A percentile compares a stretch with the other conserved stretches of the same genome.
Evolutionary conservation across 805 yeast genomes (phyloP).

Genomic region (Brettanomyces nanus): DNA sequence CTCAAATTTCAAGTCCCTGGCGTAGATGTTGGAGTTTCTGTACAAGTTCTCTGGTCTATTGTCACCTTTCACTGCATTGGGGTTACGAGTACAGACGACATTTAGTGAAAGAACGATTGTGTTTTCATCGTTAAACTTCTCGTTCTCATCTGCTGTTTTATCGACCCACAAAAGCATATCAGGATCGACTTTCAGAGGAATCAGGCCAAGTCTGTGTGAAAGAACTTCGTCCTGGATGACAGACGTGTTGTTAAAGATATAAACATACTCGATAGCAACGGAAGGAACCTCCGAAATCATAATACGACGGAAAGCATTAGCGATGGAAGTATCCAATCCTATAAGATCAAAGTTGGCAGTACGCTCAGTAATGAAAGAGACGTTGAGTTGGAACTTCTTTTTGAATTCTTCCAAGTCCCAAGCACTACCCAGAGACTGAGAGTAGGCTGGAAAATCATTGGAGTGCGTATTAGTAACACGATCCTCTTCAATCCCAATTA

Average conservation of each 20-base stretch:
- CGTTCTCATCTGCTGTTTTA: constrained; percentile 50
- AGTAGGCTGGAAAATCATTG: constrained; percentile 89
- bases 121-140: constrained; percentile 76
- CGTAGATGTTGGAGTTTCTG: constrained; percentile 80
- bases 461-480: constrained; percentile 85
- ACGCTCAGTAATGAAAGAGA: constrained; percentile 58
- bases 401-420: constrained; percentile 85
- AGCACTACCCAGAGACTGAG: constrained; percentile 48
- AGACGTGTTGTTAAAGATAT: constrained; percentile 87
- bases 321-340: constrained; percentile 83
- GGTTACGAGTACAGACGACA: constrained; percentile 77
- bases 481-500: constrained; percentile 83
- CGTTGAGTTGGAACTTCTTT: constrained; percentile 53
- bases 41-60: constrained; percentile 80
- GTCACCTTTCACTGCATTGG: constrained; percentile 68
- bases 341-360: constrained; percentile 80
- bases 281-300: constrained; percentile 97
- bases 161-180: constrained; percentile 84
- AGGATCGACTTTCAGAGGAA: constrained; percentile 88
- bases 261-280: constrained; percentile 90
- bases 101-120: constrained; percentile 79
- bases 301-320: constrained; percentile 94
- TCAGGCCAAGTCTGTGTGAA: constrained; percentile 89
- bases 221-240: constrained; percentile 96
- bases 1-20: constrained; percentile 80